phyloP scores from a whole-genome alignment of 2,329 filamentous ascomycete genomes.

The Davidsoniella neocaledoniae region DNA sequence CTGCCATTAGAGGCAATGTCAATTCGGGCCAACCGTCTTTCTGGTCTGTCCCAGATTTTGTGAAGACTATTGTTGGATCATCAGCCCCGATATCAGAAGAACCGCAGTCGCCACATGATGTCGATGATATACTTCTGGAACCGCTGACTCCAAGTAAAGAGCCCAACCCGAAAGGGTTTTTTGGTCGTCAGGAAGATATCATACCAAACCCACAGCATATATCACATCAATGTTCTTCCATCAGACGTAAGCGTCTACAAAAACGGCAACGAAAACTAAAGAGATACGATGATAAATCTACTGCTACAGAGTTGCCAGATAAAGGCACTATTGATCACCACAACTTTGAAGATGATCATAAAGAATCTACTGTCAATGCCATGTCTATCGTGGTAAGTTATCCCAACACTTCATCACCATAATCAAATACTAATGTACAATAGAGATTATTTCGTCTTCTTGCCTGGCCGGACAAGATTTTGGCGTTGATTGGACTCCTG shows the following conservation, averaged over 20 bases:
- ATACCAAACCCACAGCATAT: background rate
- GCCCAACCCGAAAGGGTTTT: too few relatives aligned
- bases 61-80: conserved; percentile 7
- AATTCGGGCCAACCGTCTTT: conserved; percentile 11
- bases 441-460: conserved; percentile 12
- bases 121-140: background rate
- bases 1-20: conserved; percentile 8
- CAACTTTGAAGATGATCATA: too few relatives aligned
- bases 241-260: background rate
- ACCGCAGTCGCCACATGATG: background rate
- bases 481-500: conserved; percentile 4
- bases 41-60: conserved; percentile 8
- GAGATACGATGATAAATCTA: background rate
- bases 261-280: background rate
- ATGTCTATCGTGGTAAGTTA: conserved; percentile 7
- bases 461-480: conserved; percentile 5
- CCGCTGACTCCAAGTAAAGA: background rate
- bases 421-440: background rate
- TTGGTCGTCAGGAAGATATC: background rate
- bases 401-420: background rate
- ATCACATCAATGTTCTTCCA: background rate
- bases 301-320: background rate
- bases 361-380: background rate
- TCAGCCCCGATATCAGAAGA: conserved; percentile 10
- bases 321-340: background rate